Evolutionary conservation across 176 grass and related monocot species (phyloP), one percentile per base, ranked within the genome.

Genomic region (barley (Hordeum vulgare)): DNA sequence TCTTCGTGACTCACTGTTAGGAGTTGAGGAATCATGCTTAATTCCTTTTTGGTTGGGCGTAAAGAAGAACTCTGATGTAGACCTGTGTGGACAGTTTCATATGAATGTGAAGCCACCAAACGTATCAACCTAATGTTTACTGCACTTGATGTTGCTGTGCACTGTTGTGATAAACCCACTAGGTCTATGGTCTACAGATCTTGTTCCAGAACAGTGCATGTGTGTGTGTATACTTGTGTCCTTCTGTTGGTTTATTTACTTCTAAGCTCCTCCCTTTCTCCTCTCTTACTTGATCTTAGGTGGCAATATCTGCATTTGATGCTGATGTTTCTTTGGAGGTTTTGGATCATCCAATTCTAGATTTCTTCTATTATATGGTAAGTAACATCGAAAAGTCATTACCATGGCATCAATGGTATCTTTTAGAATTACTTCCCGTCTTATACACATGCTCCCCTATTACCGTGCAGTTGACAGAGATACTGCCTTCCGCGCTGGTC

Each of bases 351-450:
- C 93, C 93, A 18, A 86, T 99, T 78, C 86, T 99, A 9, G 93
- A 98, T 39, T 90, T 98, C 69, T 86, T 94, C 83, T 96, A 94
- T 71, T 98, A 98, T 62, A 75, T 88, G 89, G 96, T 96, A 96
- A 88, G 49, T 67, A 44, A 42, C 54, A 78, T 56, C 28, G 36
- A 51, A 57, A 24, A 41, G 35, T 66, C 14, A 59, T 24, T 67
- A 74, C 28, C 40, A 23, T 51, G 47, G 47, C 1, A 51, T 24
- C 14, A 1, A 24, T 79, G 42, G 11, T 45, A 13, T 34, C 44
- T 26, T 45, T 34, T 34, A 57, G 77, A 49, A 28, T n/a, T 83
- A 29, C 20, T 88, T 31, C 3, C 3, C 17, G 72, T 80, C 60
- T 84, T 70, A 74, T 27, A 85, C 15, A 12, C 42, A 35, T 44